Conservation (phyloP, 2,329 filamentous ascomycete species). For the Zasmidium citrigriseum region DNA sequence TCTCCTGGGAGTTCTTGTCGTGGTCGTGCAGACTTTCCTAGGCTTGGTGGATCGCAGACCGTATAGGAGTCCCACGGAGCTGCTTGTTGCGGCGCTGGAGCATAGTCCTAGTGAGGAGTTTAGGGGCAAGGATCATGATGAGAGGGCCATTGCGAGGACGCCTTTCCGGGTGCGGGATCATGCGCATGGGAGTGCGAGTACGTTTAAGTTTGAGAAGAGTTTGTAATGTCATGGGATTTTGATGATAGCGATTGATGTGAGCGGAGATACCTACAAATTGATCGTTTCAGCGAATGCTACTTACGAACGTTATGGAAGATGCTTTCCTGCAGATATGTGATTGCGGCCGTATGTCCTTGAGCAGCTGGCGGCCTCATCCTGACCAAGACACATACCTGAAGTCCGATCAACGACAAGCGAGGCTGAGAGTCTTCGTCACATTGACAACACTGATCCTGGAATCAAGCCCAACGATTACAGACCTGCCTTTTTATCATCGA, state of each 20-base stretch:
- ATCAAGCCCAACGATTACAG: too few species aligned
- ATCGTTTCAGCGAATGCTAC: too few species aligned
- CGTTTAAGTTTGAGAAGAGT: slow-evolving; percentile 16
- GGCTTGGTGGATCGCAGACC: slow-evolving; percentile 13
- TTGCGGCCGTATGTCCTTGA: too few species aligned
- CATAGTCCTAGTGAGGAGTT: slow-evolving; percentile 21
- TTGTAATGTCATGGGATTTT: neutral
- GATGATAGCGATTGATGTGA: neutral
- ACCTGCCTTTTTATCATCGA: too few species aligned
- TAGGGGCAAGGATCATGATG: slow-evolving; percentile 12
- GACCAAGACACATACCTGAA: too few species aligned
- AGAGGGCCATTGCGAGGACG: slow-evolving; percentile 18
- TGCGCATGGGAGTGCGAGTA: slow-evolving; percentile 12
- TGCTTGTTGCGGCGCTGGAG: slow-evolving; percentile 26
- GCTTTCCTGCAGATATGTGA: too few species aligned
- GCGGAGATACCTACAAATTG: neutral
- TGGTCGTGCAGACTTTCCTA: slow-evolving; percentile 17
- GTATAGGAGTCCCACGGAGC: slow-evolving; percentile 12
- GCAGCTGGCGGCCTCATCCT: too few species aligned
- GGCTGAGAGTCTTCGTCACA: too few species aligned
- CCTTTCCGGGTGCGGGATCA: slow-evolving; percentile 20
- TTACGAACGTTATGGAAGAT: too few species aligned
- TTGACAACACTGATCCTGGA: too few species aligned
- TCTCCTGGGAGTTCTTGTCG: slow-evolving; percentile 3
- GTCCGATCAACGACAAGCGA: too few species aligned